Percentiles rank a stretch among this genome's conserved stretches.
phyloP scores from a whole-genome alignment of 345 rosid genomes.

The Salix purpurea region DNA sequence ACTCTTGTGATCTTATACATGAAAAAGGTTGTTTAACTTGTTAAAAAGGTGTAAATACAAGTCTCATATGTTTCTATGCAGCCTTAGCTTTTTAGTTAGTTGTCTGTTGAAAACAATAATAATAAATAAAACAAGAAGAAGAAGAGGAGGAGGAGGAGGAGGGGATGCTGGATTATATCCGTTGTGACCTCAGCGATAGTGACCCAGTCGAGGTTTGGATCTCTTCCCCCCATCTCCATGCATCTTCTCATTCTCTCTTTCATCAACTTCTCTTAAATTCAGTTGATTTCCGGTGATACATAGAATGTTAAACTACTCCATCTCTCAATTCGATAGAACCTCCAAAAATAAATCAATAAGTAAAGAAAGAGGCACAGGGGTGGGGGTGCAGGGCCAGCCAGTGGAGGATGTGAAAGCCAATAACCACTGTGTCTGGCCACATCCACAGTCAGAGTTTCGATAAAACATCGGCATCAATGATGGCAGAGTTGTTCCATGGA shows the following conservation, averaged over 20 bases:
- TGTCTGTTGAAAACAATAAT: neutral
- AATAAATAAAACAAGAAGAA: neutral
- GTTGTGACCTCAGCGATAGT: constrained; percentile 7
- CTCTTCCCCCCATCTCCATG: constrained; percentile 14
- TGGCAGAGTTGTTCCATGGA: constrained; percentile 1
- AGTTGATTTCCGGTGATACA: neutral
- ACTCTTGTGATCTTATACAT: constrained; percentile 39
- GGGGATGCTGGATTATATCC: neutral
- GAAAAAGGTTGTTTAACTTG: constrained; percentile 27
- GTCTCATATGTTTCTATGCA: constrained; percentile 9
- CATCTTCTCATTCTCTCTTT: constrained; percentile 6
- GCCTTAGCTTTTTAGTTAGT: neutral
- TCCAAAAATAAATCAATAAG: no score
- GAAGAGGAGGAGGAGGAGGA: no score
- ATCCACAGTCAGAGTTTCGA: neutral
- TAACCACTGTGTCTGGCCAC: neutral
- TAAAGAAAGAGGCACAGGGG: neutral
- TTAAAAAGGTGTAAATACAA: constrained; percentile 39
- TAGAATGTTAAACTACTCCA: no score
- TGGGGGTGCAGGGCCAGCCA: neutral
- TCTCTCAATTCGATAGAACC: no score
- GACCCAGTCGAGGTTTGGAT: constrained; percentile 21
- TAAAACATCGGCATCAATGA: neutral
- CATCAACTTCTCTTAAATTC: neutral
- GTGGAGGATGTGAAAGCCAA: neutral